Base-by-base conservation (phyloP, 768 basidiomycete species). In the Pleurotus ostreatus region DNA sequence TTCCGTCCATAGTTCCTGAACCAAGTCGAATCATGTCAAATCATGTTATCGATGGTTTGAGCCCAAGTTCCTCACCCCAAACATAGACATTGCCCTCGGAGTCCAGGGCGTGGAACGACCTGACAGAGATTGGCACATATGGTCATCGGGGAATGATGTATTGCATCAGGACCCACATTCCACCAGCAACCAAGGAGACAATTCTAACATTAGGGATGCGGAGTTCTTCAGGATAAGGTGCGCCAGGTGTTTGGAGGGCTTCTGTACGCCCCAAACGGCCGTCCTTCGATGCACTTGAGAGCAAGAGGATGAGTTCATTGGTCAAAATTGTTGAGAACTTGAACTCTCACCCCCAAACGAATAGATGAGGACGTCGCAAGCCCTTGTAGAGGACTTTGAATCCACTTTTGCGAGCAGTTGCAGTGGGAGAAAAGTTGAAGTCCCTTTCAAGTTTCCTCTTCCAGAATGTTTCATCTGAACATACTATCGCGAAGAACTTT, bases 31-130 rank as follows among this genome's bases (percentile, higher is more conserved):
- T 53, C 56, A 55, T 23, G 30, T 34, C 30, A 34, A 34, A 34
- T 34, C 30, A 34, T 13, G 34, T 55, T 55, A 47, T 43, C 47
- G 53, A 40, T 55, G 46, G 23, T n/a, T 48, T 38, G 7, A 37
- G 53, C 15, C 34, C 25, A 26, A 64, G 30, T 34, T 9, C 30
- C 74, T 57, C 62, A 89, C 91, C 94, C 91, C 93, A 95, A n/a
- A 86, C 86, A 63, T 85, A 79, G 20, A 95, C 70, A 30, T 72
- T 69, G 5, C 93, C 93, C 48, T 79, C 68, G 1, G 89, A 84
- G 68, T 94, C 89, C 40, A 95, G 71, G 2, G 90, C 92, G 63
- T 93, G 88, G 69, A 93, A 95, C 30, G 86, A 90, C 91, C 91
- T 94, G 57, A 26, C 37, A 16, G n/a, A 3, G 20, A 44, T 7